Evolutionary conservation across 1,284 basidiomycete species (phyloP).

Genomic region (Ceratobasidium theobromae): DNA sequence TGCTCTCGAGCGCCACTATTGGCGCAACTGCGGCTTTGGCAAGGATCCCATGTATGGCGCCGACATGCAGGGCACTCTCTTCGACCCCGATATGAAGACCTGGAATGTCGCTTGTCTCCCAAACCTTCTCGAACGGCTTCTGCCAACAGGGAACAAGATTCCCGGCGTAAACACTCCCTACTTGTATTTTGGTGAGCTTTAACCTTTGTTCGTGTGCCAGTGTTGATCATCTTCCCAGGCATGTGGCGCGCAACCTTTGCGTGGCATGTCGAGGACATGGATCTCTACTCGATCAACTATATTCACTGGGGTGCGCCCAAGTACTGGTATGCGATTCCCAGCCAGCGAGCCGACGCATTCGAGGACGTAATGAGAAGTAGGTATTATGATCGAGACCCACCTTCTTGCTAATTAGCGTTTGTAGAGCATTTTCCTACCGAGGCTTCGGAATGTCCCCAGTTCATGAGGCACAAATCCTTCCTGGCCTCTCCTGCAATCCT

Average conservation of each 20-base stretch:
- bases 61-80: conserved; percentile 90
- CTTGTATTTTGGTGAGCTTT: conserved; percentile 76
- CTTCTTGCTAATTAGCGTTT: conserved; percentile 30
- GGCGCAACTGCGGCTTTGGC: conserved; percentile 87
- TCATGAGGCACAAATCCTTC: conserved; percentile 96
- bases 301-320: conserved; percentile 98
- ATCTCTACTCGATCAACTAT: conserved; percentile 98
- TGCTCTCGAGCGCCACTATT: conserved; percentile 87
- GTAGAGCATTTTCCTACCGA: conserved; percentile 86
- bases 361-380: conserved; percentile 81
- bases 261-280: conserved; percentile 99
- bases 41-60: conserved; percentile 95
- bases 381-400: conserved; percentile 36
- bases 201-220: neutral
- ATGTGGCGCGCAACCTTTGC: conserved; percentile 99
- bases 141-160: conserved; percentile 62
- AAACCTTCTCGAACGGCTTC: conserved; percentile 82
- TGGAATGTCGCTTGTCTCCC: conserved; percentile 96
- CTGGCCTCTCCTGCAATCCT: conserved; percentile 87
- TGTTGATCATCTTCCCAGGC: conserved; percentile 42
- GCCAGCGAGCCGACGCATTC: conserved; percentile 72
- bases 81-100: conserved; percentile 72
- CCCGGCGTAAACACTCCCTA: conserved; percentile 98
- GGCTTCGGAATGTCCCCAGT: conserved; percentile 83
- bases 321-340: conserved; percentile 95